These are phyloP conservation scores for Linnemannia schmuckeri DNA, from an alignment of 192 early-diverging fungal genomes.

Conservation along the genomic window DNA sequence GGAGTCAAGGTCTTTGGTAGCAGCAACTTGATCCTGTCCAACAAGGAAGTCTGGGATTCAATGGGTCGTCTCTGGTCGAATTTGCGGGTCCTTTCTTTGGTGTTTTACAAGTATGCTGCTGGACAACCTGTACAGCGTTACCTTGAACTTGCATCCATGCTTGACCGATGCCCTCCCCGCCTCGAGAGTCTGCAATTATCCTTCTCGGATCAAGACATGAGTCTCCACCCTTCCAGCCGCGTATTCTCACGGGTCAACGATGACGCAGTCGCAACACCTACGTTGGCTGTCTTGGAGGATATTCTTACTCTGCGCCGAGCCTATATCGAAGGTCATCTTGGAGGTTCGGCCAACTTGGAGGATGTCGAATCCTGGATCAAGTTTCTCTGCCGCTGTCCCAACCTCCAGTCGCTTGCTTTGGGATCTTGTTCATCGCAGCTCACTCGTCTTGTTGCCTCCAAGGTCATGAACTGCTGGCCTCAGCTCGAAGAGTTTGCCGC, in stretches of 20 bases:
- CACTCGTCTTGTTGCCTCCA: neutral
- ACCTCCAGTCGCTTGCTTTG: neutral
- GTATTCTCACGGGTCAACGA: neutral
- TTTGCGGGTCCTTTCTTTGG: neutral
- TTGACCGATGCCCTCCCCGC: neutral
- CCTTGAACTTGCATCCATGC: neutral
- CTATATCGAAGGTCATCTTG: neutral
- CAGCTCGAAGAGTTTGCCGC: neutral
- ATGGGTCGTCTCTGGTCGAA: neutral
- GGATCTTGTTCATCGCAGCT: neutral
- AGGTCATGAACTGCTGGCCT: neutral
- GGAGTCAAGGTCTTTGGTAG: neutral
- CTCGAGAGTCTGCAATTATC: neutral
- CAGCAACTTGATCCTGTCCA: neutral
- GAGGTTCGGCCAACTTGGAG: neutral
- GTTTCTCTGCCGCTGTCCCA: neutral
- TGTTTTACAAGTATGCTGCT: neutral
- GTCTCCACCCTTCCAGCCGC: neutral
- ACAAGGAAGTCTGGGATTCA: neutral
- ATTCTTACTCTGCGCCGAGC: neutral
- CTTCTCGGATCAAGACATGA: neutral
- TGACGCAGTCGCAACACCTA: neutral
- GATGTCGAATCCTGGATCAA: neutral
- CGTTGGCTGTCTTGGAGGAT: neutral
- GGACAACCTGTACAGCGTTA: neutral